Evolutionary conservation across 2,329 filamentous ascomycete genomes (phyloP).

Genomic region (Achaetomium macrosporum): DNA sequence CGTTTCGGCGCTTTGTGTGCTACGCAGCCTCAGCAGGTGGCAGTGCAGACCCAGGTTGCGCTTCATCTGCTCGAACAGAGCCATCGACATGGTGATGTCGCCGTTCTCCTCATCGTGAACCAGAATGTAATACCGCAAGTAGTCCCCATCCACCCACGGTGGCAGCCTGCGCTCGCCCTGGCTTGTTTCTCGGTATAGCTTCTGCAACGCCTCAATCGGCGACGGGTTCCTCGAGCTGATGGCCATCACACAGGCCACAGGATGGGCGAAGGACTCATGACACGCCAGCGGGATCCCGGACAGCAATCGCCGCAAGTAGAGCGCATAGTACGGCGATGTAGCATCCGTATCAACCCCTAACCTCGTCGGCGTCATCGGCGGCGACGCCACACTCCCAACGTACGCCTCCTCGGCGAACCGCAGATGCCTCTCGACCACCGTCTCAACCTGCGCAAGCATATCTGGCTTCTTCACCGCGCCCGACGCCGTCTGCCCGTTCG

Average conservation of each 20-base stretch:
- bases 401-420: conserved; percentile 63
- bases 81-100: conserved; percentile 83
- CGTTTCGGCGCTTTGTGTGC: conserved; percentile 76
- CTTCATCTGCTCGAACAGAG: conserved; percentile 97
- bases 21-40: conserved; percentile 80
- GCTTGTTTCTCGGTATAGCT: conserved; percentile 79
- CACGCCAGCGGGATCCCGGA: conserved; percentile 72
- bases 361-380: conserved; percentile 34
- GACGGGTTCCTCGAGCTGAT: conserved; percentile 82
- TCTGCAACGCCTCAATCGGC: conserved; percentile 81
- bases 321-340: conserved; percentile 73
- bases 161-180: conserved; percentile 69
- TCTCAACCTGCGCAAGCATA: conserved; percentile 66
- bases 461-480: conserved; percentile 29
- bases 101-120: conserved; percentile 95
- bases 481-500: conserved; percentile 25
- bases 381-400: conserved; percentile 26
- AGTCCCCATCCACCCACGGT: conserved; percentile 84
- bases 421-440: conserved; percentile 73
- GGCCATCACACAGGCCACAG: conserved; percentile 88
- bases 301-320: conserved; percentile 78
- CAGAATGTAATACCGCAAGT: conserved; percentile 90
- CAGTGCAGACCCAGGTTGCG: conserved; percentile 95
- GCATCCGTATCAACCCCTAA: conserved; percentile 42
- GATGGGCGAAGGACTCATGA: conserved; percentile 91